phyloP scores from a whole-genome alignment of 345 rosid species.

The Raphanus sativus region DNA sequence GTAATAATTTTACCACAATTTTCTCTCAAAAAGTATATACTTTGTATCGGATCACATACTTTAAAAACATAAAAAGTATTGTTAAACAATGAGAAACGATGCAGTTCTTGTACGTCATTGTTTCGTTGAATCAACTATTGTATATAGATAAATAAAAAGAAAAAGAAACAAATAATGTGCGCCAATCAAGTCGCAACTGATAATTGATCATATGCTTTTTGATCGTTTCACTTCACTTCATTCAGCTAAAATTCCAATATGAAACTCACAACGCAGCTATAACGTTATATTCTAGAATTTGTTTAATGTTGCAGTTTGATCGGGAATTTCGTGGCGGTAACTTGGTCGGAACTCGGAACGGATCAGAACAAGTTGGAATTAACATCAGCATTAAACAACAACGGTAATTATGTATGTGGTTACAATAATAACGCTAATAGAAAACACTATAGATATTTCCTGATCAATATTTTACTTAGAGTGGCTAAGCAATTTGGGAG shows the following conservation, averaged over 20 bases:
- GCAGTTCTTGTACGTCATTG: conserved; percentile 8
- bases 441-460: neutral
- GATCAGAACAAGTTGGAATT: neutral
- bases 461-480: neutral
- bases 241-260: neutral
- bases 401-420: neutral
- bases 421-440: neutral
- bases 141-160: neutral
- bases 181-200: conserved; percentile 12
- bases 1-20: neutral
- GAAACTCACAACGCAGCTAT: neutral
- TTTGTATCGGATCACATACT: conserved; percentile 33
- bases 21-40: conserved; percentile 27
- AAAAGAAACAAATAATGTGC: neutral
- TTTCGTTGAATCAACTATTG: conserved; percentile 15
- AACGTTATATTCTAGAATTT: neutral
- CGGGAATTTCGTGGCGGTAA: neutral
- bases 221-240: neutral
- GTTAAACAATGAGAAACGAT: neutral
- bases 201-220: neutral
- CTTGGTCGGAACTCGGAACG: conserved; percentile 7
- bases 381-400: neutral
- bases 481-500: neutral
- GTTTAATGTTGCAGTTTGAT: neutral
- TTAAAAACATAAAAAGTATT: conserved; percentile 9